Evolutionary conservation across 2,329 filamentous ascomycete species (phyloP).

Genomic region (Dactylellina haptotyla): DNA sequence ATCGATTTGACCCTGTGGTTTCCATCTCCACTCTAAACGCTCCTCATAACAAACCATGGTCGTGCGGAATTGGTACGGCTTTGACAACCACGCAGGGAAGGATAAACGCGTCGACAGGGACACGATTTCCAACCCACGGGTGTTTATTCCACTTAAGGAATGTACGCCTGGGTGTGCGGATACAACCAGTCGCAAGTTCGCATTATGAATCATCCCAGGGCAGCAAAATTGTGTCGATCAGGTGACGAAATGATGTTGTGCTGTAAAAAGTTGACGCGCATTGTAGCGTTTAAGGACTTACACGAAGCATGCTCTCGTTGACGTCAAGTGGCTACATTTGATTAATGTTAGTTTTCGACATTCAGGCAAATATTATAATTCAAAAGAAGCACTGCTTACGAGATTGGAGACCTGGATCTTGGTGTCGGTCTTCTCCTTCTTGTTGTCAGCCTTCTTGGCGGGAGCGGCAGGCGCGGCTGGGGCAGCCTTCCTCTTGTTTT

Average conservation of each 20-base stretch:
- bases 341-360: constrained; percentile 60
- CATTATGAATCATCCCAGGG: constrained; percentile 42
- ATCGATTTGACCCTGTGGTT: neutral
- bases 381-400: constrained; percentile 69
- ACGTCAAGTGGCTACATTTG: constrained; percentile 91
- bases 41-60: neutral
- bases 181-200: constrained; percentile 16
- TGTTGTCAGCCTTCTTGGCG: constrained; percentile 69
- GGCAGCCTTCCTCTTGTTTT: constrained; percentile 57
- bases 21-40: neutral
- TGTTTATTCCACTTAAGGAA: neutral
- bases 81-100: neutral
- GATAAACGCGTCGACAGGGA: constrained; percentile 32
- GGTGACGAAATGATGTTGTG: constrained; percentile 34
- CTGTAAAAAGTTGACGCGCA: constrained; percentile 48
- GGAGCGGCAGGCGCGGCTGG: constrained; percentile 66
- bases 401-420: constrained; percentile 99
- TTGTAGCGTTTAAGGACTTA: constrained; percentile 74
- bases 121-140: constrained; percentile 22
- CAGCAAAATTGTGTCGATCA: constrained; percentile 47
- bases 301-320: constrained; percentile 97
- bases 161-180: neutral
- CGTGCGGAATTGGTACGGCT: neutral
- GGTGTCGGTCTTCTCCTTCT: constrained; percentile 78
- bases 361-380: neutral